Base-by-base conservation (phyloP, 345 rosid genomes). In the Salix viminalis region DNA sequence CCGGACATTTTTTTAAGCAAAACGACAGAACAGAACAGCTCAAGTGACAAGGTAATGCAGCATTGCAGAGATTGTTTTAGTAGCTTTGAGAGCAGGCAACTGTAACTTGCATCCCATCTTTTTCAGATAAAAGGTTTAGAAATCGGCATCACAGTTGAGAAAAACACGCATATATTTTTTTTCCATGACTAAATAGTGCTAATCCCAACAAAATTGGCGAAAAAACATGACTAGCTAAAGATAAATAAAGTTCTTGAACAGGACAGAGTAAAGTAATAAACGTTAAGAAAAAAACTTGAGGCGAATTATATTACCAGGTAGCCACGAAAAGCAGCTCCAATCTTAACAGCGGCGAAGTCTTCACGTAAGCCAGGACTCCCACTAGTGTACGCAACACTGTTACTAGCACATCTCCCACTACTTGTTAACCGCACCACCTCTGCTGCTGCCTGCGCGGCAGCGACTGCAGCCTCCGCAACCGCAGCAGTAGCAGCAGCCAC, bases 321-420 rank as follows among this genome's bases (percentile, higher is more conserved):
- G 7, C 98, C 98, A 65, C 98, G 97, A 72, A 94, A 96, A 30
- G 88, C 89, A 1, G 99, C 82, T 72, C 94, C 98, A 65, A 96
- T 92, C 86, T 79, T 89, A 75, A 96, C 77, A 48, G 92, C 97
- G 24, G 99, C 91, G 37, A 82, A 73, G 36, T 80, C 85, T 26
- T 81, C 82, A 14, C 79, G 81, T 62, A 77, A 9, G 70, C 83
- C 80, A 39, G 60, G 75, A 71, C 85, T 48, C 19, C 85, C 83
- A 46, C 85, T 72, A 65, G 73, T 83, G 77, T 72, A 84, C 75
- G 84, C 72, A 18, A 67, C 46, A 21, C 83, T 64, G 67, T 78
- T 79, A 24, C 69, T 66, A 4, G 60, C 84, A 28, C 87, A 80
- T 84, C 96, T 87, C 0, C 94, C 91, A n/a, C 97, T 89, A 82